Conservation (phyloP, 176 grass and related monocot genomes). For the Otatea glauca region DNA sequence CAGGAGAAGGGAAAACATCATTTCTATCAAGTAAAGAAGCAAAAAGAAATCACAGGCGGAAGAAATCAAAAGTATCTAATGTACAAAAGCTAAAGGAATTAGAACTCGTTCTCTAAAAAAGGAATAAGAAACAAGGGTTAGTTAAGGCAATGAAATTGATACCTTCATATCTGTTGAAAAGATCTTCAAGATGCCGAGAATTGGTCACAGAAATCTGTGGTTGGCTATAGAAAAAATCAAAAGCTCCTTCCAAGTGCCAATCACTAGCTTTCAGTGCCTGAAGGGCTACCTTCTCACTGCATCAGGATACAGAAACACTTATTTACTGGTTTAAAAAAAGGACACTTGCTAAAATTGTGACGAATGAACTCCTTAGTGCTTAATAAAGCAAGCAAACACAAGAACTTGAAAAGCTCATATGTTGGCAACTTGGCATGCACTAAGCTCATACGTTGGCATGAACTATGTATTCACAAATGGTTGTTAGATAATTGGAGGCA, state of each 20-base stretch:
- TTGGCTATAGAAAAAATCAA: slow-evolving; percentile 97
- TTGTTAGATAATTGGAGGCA: background rate
- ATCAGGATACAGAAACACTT: slow-evolving; percentile 16
- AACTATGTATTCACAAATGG: background rate
- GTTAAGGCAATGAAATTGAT: slow-evolving; percentile 32
- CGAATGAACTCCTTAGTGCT: background rate
- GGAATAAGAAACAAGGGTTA: slow-evolving; percentile 7
- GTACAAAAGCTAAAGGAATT: slow-evolving; percentile 17
- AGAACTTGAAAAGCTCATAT: background rate
- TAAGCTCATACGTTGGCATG: slow-evolving; percentile 21
- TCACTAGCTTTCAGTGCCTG: slow-evolving; percentile 96
- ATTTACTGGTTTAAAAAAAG: background rate
- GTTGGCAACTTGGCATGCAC: no score
- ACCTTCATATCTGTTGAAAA: slow-evolving; percentile 97
- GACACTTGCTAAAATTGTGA: background rate
- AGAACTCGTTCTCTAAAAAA: background rate
- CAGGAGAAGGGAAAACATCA: background rate
- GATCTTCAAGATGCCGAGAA: slow-evolving; percentile 77
- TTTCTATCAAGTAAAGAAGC: slow-evolving; percentile 11
- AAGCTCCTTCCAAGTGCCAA: slow-evolving; percentile 98
- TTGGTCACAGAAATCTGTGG: slow-evolving; percentile 82
- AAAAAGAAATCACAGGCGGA: background rate
- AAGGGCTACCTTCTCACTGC: slow-evolving; percentile 95
- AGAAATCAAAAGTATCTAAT: slow-evolving; percentile 23
- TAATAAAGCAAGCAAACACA: slow-evolving; percentile 5